Conservation (phyloP, 164 flowering plant species). For the Vitis cinerea region DNA sequence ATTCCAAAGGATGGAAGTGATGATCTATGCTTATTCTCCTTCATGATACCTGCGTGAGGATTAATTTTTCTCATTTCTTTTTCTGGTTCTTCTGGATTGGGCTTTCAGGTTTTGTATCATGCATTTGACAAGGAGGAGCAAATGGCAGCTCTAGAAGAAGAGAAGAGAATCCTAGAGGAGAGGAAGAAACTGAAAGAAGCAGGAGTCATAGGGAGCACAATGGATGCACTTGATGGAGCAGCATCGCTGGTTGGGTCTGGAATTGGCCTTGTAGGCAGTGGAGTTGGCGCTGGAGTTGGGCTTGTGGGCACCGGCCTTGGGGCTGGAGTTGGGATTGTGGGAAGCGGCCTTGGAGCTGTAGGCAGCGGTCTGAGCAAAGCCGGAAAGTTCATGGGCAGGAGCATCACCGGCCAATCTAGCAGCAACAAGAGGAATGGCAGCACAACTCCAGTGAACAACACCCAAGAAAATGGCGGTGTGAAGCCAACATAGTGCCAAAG, state of each 20-base stretch:
- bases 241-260: constrained; percentile 65
- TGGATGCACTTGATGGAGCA: constrained; percentile 93
- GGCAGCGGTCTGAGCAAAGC: constrained; percentile 77
- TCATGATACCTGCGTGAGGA: too few relatives aligned
- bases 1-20: too few relatives aligned
- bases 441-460: constrained; percentile 48
- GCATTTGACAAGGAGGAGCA: constrained; percentile 88
- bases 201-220: constrained; percentile 87
- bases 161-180: constrained; percentile 76
- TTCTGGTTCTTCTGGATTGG: background rate
- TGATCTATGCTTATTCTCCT: too few relatives aligned
- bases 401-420: constrained; percentile 65
- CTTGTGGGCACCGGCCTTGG: constrained; percentile 59
- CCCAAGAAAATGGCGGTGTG: constrained; percentile 66
- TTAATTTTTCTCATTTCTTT: too few relatives aligned
- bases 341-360: constrained; percentile 40
- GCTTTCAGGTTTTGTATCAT: constrained; percentile 62
- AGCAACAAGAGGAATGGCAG: constrained; percentile 48
- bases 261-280: constrained; percentile 64
- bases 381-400: constrained; percentile 88
- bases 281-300: constrained; percentile 58
- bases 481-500: constrained; percentile 30
- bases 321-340: constrained; percentile 67
- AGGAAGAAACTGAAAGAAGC: constrained; percentile 78
- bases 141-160: constrained; percentile 75